Percentiles rank a stretch among this genome's conserved stretches.
phyloP scores from a whole-genome alignment of 2,329 filamentous ascomycete species.

The Xylariaceae sp. region DNA sequence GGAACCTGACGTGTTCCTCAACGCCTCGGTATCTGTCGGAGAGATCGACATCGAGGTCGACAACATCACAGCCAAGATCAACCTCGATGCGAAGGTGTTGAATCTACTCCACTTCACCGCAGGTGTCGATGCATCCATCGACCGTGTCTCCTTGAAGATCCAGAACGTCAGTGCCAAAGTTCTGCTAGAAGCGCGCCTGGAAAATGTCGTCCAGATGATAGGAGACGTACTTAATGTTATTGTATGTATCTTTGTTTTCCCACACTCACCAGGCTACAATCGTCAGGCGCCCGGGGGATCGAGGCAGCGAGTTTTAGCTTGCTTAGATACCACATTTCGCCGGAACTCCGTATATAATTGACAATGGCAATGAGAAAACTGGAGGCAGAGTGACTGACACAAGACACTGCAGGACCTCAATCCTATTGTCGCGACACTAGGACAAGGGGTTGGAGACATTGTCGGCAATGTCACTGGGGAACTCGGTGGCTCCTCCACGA shows the following conservation, averaged over 20 bases:
- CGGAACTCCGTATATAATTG: too few relatives aligned
- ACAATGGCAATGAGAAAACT: too few relatives aligned
- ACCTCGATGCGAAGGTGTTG: conserved; percentile 57
- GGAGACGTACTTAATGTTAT: conserved; percentile 56
- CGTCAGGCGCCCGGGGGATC: too few relatives aligned
- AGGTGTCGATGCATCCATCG: conserved; percentile 57
- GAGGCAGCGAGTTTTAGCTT: too few relatives aligned
- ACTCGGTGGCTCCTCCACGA: conserved; percentile 21
- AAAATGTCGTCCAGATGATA: conserved; percentile 60
- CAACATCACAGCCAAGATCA: conserved; percentile 60
- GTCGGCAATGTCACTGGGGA: conserved; percentile 41
- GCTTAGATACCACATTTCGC: too few relatives aligned
- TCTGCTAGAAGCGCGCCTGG: conserved; percentile 56
- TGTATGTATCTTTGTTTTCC: too few relatives aligned
- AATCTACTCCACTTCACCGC: conserved; percentile 59
- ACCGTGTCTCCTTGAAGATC: conserved; percentile 54
- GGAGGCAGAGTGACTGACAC: too few relatives aligned
- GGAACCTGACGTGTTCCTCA: conserved; percentile 59
- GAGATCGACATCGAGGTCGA: conserved; percentile 58
- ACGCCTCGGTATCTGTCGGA: conserved; percentile 56
- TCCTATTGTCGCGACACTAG: conserved; percentile 55
- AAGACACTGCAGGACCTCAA: conserved; percentile 46
- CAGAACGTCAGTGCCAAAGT: conserved; percentile 59
- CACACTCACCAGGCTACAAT: too few relatives aligned
- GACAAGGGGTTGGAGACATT: conserved; percentile 46